phyloP scores from a whole-genome alignment of 768 basidiomycete species.

The Agaricus bisporus region DNA sequence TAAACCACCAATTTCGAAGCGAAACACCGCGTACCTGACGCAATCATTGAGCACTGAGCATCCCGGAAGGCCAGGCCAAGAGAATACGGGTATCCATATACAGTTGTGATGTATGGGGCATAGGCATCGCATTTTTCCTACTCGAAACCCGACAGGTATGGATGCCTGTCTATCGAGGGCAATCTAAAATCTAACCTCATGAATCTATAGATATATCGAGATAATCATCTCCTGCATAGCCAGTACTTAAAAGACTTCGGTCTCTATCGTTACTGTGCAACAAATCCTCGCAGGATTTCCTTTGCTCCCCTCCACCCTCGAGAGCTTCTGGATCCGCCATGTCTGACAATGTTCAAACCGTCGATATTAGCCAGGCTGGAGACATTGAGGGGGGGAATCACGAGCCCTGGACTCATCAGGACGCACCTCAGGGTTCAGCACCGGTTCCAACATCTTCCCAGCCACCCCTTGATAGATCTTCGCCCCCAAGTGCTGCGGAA shows the following conservation, averaged over 20 bases:
- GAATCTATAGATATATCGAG: background rate
- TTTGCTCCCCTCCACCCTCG: slow-evolving; percentile 13
- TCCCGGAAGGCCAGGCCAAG: too few relatives aligned
- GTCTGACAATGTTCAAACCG: slow-evolving; percentile 35
- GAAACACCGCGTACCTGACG: background rate
- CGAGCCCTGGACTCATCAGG: slow-evolving; percentile 33
- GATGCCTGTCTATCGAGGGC: background rate
- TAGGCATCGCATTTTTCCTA: background rate
- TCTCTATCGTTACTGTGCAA: background rate
- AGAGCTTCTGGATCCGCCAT: slow-evolving; percentile 24
- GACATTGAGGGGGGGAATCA: slow-evolving; percentile 57
- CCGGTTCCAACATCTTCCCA: slow-evolving; percentile 15
- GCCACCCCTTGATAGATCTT: background rate
- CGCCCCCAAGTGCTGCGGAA: slow-evolving; percentile 11
- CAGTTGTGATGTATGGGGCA: background rate
- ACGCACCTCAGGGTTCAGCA: slow-evolving; percentile 30
- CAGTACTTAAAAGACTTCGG: background rate
- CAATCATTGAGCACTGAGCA: background rate
- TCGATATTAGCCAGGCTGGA: slow-evolving; percentile 31
- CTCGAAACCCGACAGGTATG: background rate
- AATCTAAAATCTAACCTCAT: background rate
- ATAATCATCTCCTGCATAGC: background rate
- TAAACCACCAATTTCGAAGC: background rate
- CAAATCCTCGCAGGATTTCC: slow-evolving; percentile 15
- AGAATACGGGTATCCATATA: too few relatives aligned